These are phyloP conservation scores for Leccinum pallidistipes DNA, from an alignment of 1,284 basidiomycete genomes.

Conservation along the genomic window DNA sequence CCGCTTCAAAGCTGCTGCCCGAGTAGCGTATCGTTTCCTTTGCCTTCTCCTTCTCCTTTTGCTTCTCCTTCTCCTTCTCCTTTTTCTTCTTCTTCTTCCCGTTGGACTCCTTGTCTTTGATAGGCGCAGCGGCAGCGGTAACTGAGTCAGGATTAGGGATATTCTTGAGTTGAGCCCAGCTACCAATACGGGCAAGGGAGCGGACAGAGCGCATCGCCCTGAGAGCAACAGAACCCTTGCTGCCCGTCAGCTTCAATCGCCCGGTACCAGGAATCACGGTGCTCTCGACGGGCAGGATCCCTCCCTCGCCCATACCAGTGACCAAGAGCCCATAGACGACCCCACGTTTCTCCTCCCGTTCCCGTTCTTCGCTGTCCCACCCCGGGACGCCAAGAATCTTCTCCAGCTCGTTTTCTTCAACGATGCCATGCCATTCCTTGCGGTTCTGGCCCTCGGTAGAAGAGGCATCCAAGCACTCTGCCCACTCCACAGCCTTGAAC, in stretches of 20 bases:
- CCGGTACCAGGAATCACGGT: conserved; percentile 73
- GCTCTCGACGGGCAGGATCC: conserved; percentile 82
- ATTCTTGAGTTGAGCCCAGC: conserved; percentile 61
- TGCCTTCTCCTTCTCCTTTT: conserved; percentile 28
- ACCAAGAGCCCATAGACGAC: conserved; percentile 89
- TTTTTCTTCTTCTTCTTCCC: conserved; percentile 36
- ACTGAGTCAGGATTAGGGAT: conserved; percentile 38
- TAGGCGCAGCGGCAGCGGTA: conserved; percentile 12
- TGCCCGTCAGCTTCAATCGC: conserved; percentile 76
- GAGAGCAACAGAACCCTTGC: conserved; percentile 66
- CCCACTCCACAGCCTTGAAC: too few species aligned
- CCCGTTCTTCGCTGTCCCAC: conserved; percentile 79
- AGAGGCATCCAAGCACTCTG: too few species aligned
- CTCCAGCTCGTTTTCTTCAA: conserved; percentile 78
- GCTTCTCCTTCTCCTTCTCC: conserved; percentile 26
- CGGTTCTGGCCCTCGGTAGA: conserved; percentile 10
- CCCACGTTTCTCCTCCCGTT: conserved; percentile 66
- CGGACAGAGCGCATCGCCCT: conserved; percentile 75
- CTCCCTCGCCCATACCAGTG: conserved; percentile 85
- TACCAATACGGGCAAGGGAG: conserved; percentile 67
- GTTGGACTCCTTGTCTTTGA: conserved; percentile 37
- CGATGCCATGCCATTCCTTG: conserved; percentile 58
- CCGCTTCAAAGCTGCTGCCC: conserved; percentile 65
- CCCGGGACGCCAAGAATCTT: conserved; percentile 80
- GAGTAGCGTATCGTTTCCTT: conserved; percentile 44